Evolutionary conservation across 2,329 filamentous ascomycete genomes (phyloP), one percentile per base, ranked within the genome.

Genomic region (Fusarium multiceps): DNA sequence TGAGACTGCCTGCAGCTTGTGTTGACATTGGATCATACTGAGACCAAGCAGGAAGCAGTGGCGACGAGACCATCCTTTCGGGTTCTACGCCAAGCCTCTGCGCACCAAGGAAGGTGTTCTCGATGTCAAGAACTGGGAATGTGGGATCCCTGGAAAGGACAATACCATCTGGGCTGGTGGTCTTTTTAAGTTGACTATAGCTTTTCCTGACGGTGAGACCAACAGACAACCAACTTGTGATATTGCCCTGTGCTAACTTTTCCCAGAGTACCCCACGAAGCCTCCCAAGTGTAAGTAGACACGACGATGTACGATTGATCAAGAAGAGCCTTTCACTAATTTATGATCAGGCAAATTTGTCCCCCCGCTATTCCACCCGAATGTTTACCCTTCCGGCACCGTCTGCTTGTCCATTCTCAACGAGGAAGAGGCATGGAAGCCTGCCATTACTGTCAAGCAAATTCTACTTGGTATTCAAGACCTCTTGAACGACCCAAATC

Each of bases 161-260:
- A 96, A 97, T 84, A 99, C 97, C 0, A 90, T 98, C 23, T 99
- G 96, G 96, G 94, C 97, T 77, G 94, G 94, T n/a, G 96, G 96
- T 3, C 83, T 98, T 13, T 98, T 98, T 85, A 99, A 98, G 84
- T 84, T 99, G 63, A 93, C 92, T 61, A 92, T 99, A 75, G 89
- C 88, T 13, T 99, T 99, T 75, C 96, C 97, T 0, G 96, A 99
- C 76, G 94, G 94, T 96, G 82, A 80, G 89, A 34, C 30, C 37
- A 54, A 54, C 32, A 53, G 25, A 12, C 50, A 28, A 30, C 16
- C 55, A 4, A n/a, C 25, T 27, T 42, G 50, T 55, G 49, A 30
- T 18, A 25, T 48, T 40, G 58, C 59, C 58, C 27, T 27, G 41
- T 57, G 47, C 63, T 75, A 57, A 68, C 57, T 56, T 54, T 53